These are phyloP conservation scores for Brassica cretica DNA, from an alignment of 345 rosid species.

Conservation along the genomic window DNA sequence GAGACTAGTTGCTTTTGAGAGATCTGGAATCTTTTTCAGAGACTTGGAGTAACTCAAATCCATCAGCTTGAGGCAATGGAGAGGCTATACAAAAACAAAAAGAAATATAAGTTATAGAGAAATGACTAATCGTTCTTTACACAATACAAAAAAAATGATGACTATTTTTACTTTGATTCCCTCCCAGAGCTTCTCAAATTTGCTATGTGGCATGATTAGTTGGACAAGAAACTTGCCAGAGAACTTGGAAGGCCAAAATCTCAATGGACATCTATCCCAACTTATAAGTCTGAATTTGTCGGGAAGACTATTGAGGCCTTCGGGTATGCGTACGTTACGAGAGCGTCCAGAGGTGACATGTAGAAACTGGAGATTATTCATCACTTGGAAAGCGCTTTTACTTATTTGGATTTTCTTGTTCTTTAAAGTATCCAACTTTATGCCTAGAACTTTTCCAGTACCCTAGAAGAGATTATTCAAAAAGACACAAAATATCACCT, in stretches of 20 bases:
- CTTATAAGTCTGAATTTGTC: background rate
- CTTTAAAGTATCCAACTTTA: background rate
- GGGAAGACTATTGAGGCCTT: background rate
- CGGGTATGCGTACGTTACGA: background rate
- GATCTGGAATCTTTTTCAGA: background rate
- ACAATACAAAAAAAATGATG: background rate
- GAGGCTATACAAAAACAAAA: background rate
- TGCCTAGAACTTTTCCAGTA: background rate
- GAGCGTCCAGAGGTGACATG: background rate
- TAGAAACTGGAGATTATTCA: background rate
- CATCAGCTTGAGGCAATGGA: background rate
- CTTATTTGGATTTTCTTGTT: background rate
- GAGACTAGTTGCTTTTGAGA: background rate
- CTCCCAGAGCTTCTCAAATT: conserved; percentile 28
- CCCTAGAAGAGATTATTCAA: background rate
- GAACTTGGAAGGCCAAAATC: conserved; percentile 16
- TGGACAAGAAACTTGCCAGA: conserved; percentile 13
- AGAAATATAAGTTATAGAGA: background rate
- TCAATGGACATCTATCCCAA: background rate
- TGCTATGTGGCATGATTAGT: background rate
- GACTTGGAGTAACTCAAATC: background rate
- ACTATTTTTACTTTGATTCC: conserved; percentile 16
- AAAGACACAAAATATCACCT: background rate
- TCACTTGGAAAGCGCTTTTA: background rate
- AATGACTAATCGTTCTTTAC: background rate